phyloP scores from a whole-genome alignment of 192 early-diverging fungal genomes.

The Gigaspora rosea region DNA sequence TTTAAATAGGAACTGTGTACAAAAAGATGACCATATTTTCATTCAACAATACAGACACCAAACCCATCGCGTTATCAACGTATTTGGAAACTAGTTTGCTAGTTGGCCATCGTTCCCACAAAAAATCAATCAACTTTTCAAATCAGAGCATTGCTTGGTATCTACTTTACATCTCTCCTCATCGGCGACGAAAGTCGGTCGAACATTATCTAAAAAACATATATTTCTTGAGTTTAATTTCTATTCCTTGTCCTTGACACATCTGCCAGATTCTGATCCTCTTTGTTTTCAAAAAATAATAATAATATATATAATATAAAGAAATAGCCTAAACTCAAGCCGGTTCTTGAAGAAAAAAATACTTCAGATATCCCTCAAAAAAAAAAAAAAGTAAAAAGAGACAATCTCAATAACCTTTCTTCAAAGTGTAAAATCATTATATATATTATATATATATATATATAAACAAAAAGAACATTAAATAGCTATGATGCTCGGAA shows the following conservation, averaged over 20 bases:
- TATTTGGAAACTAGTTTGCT: slow-evolving; percentile 13
- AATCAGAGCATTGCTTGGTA: slow-evolving; percentile 6
- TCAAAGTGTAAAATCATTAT: background rate
- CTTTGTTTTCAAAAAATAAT: background rate
- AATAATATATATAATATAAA: background rate
- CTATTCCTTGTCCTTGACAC: background rate
- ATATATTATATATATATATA: background rate
- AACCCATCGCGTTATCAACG: slow-evolving; percentile 18
- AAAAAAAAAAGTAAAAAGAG: background rate
- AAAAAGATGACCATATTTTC: slow-evolving; percentile 32
- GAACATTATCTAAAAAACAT: background rate
- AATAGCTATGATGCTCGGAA: slow-evolving; percentile 22
- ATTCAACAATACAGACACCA: slow-evolving; percentile 22
- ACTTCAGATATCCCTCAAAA: background rate
- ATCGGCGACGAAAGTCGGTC: slow-evolving; percentile 19
- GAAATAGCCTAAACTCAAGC: slow-evolving; percentile 21
- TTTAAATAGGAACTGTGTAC: slow-evolving; percentile 17
- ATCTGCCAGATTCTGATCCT: background rate
- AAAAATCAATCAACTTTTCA: background rate
- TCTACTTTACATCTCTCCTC: background rate
- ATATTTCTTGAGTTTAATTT: slow-evolving; percentile 13
- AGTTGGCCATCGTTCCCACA: slow-evolving; percentile 1
- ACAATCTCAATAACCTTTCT: no score
- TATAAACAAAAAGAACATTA: background rate
- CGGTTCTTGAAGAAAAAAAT: slow-evolving; percentile 34